phyloP scores from a whole-genome alignment of 495 filamentous ascomycete species.

The Penicillium desertorum region DNA sequence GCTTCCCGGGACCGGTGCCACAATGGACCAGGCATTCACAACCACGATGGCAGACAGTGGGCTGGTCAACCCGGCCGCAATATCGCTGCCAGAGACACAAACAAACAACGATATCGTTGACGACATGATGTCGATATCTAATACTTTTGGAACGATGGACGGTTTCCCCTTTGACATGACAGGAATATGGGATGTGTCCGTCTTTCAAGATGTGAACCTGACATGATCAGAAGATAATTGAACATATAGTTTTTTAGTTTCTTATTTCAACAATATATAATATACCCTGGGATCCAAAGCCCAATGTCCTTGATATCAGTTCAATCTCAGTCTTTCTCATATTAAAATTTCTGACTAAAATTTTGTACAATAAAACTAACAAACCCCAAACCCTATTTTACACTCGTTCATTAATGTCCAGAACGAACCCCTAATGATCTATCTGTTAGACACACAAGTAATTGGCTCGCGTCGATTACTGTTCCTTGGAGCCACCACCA shows the following conservation, averaged over 20 bases:
- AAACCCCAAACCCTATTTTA: constrained; percentile 43
- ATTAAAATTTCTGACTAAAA: constrained; percentile 35
- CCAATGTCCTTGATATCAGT: constrained; percentile 17
- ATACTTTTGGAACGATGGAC: constrained; percentile 52
- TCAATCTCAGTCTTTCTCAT: constrained; percentile 23
- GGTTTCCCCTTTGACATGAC: constrained; percentile 54
- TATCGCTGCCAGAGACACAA: constrained; percentile 48
- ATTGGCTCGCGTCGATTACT: constrained; percentile 16
- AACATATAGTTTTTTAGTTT: constrained; percentile 6
- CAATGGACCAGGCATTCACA: constrained; percentile 23
- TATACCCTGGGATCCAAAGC: constrained; percentile 22
- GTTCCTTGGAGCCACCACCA: constrained; percentile 40
- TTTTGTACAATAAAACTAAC: constrained; percentile 43
- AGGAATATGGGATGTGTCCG: constrained; percentile 51
- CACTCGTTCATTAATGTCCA: constrained; percentile 35
- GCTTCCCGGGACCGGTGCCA: constrained; percentile 33
- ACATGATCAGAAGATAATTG: constrained; percentile 21
- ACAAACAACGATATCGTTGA: constrained; percentile 53
- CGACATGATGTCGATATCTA: constrained; percentile 53
- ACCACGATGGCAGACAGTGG: constrained; percentile 27
- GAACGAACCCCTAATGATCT: constrained; percentile 32
- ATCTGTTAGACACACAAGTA: constrained; percentile 20
- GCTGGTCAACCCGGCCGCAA: constrained; percentile 46
- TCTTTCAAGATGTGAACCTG: constrained; percentile 49
- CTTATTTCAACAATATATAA: constrained; percentile 27